Evolutionary conservation across 805 yeast species (phyloP), one percentile per base, ranked within the genome.

Genomic region (Naumovozyma castellii): DNA sequence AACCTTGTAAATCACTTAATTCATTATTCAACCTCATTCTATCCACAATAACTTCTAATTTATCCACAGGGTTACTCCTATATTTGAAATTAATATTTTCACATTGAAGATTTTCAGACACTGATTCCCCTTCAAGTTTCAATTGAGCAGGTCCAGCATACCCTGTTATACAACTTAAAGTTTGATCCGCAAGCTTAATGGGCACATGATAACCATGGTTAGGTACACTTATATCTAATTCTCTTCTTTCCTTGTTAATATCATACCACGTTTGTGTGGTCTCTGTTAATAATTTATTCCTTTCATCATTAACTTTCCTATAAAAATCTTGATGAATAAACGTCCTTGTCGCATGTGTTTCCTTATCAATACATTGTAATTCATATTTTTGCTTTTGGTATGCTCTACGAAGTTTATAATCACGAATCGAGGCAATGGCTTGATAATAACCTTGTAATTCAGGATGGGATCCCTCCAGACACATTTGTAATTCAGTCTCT

Each of bases 211-310:
- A 59, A 19, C 72, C 74, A 4, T 78, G 67, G 15, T 73, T 77
- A 4, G 62, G 64, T 5, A 57, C 59, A n/a, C 51, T 48, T 8
- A 58, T 53, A 57, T 86, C 95, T 75, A 85, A 72, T 34, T 77
- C 78, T 46, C 94, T 72, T 51, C 97, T 72, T 58, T 92, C 97
- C 52, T 80, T 77, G 61, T 87, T 88, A 53, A 88, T 83, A 48
- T 83, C 80, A 65, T 90, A 90, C 97, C 97, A 92, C 46, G 76
- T 72, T 32, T 81, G 74, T 4, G 97, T 88, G 3, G 94, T 83
- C 5, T 75, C 71, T 43, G 75, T 69, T 36, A 90, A 71, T 66
- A 85, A 69, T 18, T 71, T 67, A 39, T 72, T 71, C 45, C 86
- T 81, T 35, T 73, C 60, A 54, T 86, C 94, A 50, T 79, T 75